Base-by-base conservation (phyloP, 176 grass and related monocot species). In the Tillandsia leiboldiana region DNA sequence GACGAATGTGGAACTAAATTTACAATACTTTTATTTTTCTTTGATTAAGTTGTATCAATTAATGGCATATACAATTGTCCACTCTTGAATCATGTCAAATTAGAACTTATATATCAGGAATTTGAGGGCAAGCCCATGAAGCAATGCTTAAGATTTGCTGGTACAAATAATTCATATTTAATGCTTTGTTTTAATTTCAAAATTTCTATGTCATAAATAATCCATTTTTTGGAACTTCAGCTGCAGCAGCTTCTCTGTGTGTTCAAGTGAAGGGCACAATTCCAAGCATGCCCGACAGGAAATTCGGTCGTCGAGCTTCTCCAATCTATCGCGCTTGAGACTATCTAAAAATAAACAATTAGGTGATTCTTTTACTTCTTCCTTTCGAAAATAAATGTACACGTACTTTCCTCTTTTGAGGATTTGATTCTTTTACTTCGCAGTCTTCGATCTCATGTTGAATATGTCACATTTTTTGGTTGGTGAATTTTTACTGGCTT, bases 121-220 rank as follows among this genome's bases (percentile, higher is more conserved):
- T 20, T 99, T 18, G 89, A 99, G 70, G 82, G 84, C 65, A 93
- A 87, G 73, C 72, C 94, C 49, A 88, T 87, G 72, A 63, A 83
- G 65, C 82, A 99, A 58, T 99, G 90, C 82, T 83, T 93, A 82
- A 64, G 72, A 93, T 99, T 93, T 84, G 87, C 90, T 79, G 87
- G 90, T 99, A 90, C 65, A 64, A 63, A 53, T 80, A 14, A 53
- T 67, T 22, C 3, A 50, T 28, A 3, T 26, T 69, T 33, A 11
- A 10, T 49, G 26, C 24, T 75, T 78, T 80, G n/a, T 1, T 22
- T 12, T 76, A 2, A 0, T 65, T 72, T 63, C 17, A 14, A 51
- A 10, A 17, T 8, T 26, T 69, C 70, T 74, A 75, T 4, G 72
- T 68, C 33, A 6, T 54, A 20, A 52, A 48, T 53, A 49, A 51